Evolutionary conservation across 805 yeast genomes (phyloP), one percentile per base, ranked within the genome.

Genomic region (Lipomyces yamanashiensis): DNA sequence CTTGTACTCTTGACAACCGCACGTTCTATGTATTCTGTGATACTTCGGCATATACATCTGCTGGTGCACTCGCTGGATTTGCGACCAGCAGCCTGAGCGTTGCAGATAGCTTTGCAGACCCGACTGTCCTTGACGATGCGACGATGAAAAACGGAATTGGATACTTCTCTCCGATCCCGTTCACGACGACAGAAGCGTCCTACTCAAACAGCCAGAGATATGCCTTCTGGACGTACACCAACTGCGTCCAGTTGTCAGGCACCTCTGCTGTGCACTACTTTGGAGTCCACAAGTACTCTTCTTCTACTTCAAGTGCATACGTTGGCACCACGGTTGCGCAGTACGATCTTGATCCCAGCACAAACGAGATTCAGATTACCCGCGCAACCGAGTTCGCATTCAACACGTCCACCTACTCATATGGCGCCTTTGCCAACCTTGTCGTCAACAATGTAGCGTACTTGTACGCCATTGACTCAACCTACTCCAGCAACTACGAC

Each of bases 171-270:
- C 64, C 69, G 2, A 57, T 66, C 28, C 63, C 63, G 17, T 58
- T 58, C 48, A 62, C 66, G 0, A 17, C 58, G 12, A 43, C 15
- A 12, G 68, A 64, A 43, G 59, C 62, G 8, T 23, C 53, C 13
- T n/a, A 17, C 36, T 19, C 45, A 13, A 36, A 33, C 21, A 23
- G 58, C 15, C 1, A n/a, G 33, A 52, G 68, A 17, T 62, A 53
- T 33, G 66, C 66, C 23, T 50, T 64, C 40, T 62, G 68, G 68
- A 62, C 68, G 7, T 64, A 53, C 40, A 58, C 66, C 44, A 64
- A 64, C 52, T 64, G 66, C 56, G 59, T 64, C 8, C 64, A 45
- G 48, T 37, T 62, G 15, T 36, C 53, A 39, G 59, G 21, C 15
- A 64, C 66, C 28, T 12, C 36, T 1, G 68, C 68, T 4, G 63